Evolutionary conservation across 495 filamentous ascomycete species (phyloP).

Genomic region (Poronia punctata): DNA sequence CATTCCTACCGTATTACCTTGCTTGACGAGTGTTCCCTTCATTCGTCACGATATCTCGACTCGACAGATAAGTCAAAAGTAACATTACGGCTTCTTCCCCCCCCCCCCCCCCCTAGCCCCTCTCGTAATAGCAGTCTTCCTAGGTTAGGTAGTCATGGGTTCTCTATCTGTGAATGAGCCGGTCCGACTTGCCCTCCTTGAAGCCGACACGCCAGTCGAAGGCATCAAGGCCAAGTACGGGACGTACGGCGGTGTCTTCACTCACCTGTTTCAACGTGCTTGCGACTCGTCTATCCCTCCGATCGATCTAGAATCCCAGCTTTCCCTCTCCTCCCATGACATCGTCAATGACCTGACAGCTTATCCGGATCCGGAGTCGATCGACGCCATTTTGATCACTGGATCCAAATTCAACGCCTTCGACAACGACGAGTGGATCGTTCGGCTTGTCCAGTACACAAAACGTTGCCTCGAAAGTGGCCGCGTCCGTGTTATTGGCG

Average conservation of each 20-base stretch:
- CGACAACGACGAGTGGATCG: constrained; percentile 69
- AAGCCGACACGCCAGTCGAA: constrained; percentile 66
- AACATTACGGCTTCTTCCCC: too few species aligned
- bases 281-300: constrained; percentile 27
- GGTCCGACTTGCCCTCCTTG: constrained; percentile 74
- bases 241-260: constrained; percentile 69
- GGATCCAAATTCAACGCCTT: constrained; percentile 55
- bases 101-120: too few species aligned
- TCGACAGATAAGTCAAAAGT: too few species aligned
- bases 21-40: too few species aligned
- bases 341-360: constrained; percentile 49
- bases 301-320: constrained; percentile 23
- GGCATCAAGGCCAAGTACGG: constrained; percentile 54
- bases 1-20: too few species aligned
- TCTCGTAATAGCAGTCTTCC: background rate
- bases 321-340: constrained; percentile 61
- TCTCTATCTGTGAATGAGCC: constrained; percentile 31
- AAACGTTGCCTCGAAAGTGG: constrained; percentile 44
- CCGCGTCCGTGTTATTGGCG: constrained; percentile 61
- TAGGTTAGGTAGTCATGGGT: constrained; percentile 13
- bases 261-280: constrained; percentile 45
- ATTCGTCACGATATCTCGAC: too few species aligned
- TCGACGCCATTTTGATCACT: constrained; percentile 78
- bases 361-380: constrained; percentile 62
- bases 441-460: constrained; percentile 64